Percentiles rank a stretch among this genome's conserved stretches.
These are phyloP conservation scores for Cutaneotrichosporon cutaneum DNA, from an alignment of 1,284 basidiomycete genomes.

Conservation along the genomic window DNA sequence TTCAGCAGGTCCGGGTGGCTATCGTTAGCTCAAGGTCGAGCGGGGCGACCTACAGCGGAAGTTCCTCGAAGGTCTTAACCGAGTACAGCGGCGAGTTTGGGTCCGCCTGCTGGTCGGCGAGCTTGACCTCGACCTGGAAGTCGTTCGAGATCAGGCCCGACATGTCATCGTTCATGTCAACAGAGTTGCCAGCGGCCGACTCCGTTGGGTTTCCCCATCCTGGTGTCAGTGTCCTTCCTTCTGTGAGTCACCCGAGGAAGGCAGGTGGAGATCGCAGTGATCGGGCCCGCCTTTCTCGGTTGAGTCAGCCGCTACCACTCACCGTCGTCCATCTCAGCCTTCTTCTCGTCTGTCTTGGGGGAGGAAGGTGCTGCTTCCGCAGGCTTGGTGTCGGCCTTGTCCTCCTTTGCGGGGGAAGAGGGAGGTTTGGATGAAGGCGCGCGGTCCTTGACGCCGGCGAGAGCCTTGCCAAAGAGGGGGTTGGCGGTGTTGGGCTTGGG, in stretches of 20 bases:
- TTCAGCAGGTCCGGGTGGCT: constrained; percentile 88
- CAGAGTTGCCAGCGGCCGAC: constrained; percentile 6
- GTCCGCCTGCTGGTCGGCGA: constrained; percentile 95
- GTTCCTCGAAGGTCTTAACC: constrained; percentile 89
- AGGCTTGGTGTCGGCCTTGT: not conserved
- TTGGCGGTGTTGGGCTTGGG: constrained; percentile 36
- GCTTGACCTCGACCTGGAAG: constrained; percentile 65
- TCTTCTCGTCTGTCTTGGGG: constrained; percentile 10
- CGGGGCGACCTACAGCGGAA: constrained; percentile 70
- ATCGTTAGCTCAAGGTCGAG: constrained; percentile 16
- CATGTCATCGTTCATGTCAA: constrained; percentile 6
- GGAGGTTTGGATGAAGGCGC: not conserved
- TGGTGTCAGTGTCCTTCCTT: constrained; percentile 2
- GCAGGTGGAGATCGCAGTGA: not conserved
- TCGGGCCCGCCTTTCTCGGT: not conserved
- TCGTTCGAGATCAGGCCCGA: constrained; percentile 45
- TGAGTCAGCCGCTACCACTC: not conserved
- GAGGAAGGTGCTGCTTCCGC: not conserved
- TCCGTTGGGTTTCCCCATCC: constrained; percentile 10
- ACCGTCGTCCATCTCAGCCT: constrained; percentile 20
- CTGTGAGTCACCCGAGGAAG: not conserved
- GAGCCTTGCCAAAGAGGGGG: constrained; percentile 41
- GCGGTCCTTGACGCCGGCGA: constrained; percentile 39
- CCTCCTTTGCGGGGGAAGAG: not conserved
- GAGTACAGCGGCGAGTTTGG: constrained; percentile 94